A percentile compares a stretch with the other conserved stretches of the same genome.
These are phyloP conservation scores for Raffaelea arxii DNA, from an alignment of 2,329 filamentous ascomycete genomes.

Conservation along the genomic window DNA sequence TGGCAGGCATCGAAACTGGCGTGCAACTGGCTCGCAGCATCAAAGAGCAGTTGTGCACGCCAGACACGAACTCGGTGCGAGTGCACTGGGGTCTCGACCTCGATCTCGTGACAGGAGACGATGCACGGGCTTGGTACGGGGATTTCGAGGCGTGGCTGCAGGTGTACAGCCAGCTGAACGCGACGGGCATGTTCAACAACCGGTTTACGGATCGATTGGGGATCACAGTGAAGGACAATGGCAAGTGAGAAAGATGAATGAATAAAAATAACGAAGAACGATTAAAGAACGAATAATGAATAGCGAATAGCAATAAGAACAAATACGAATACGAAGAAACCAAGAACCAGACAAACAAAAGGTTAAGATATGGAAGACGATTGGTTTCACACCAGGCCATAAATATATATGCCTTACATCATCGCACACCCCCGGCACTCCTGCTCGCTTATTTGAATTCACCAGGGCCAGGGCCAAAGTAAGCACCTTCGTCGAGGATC, in stretches of 20 bases:
- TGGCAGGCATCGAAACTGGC: constrained; percentile 13
- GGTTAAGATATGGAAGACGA: too few relatives aligned
- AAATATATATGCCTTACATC: too few relatives aligned
- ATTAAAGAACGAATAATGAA: too few relatives aligned
- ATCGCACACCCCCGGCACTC: too few relatives aligned
- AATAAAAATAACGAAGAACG: too few relatives aligned
- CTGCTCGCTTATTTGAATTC: too few relatives aligned
- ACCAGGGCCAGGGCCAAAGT: constrained; percentile 4
- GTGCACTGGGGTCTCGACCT: constrained; percentile 19
- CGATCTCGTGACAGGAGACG: constrained; percentile 12
- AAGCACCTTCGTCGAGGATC: constrained; percentile 5
- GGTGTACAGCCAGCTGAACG: constrained; percentile 14
- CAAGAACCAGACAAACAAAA: too few relatives aligned
- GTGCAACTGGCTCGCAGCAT: constrained; percentile 11
- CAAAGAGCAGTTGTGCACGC: constrained; percentile 13
- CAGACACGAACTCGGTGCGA: constrained; percentile 8
- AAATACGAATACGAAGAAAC: too few relatives aligned
- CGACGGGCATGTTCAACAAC: constrained; percentile 19
- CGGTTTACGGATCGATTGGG: constrained; percentile 16
- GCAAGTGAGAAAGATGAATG: too few relatives aligned
- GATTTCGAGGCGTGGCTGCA: constrained; percentile 14
- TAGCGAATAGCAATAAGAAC: too few relatives aligned
- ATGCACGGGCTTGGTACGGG: constrained; percentile 16
- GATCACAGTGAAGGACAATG: too few relatives aligned
- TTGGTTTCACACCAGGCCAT: too few relatives aligned